Percentiles rank a stretch among this genome's conserved stretches.
These are phyloP conservation scores for Zasmidium angulare DNA, from an alignment of 2,329 filamentous ascomycete species.

Conservation along the genomic window DNA sequence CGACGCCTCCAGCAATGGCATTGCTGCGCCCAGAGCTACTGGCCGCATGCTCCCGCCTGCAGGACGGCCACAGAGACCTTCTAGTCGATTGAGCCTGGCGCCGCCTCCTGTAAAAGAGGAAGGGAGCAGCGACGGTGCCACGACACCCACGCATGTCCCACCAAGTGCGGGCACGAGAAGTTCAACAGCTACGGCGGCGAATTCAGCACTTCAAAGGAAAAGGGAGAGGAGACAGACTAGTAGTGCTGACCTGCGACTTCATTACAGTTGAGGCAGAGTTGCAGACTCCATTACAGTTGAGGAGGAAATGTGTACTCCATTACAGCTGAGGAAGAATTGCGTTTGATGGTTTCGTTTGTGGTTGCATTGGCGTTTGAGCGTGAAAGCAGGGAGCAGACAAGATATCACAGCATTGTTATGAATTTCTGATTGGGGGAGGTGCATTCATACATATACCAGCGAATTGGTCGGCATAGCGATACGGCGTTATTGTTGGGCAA, in stretches of 20 bases:
- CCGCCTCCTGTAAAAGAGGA: slow-evolving; percentile 3
- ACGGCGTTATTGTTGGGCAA: neutral
- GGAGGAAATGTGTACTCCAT: neutral
- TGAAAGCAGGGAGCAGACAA: neutral
- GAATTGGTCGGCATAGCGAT: neutral
- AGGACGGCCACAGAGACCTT: slow-evolving; percentile 15
- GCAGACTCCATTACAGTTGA: neutral
- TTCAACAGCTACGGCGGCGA: neutral
- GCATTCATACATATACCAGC: neutral
- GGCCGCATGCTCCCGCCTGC: slow-evolving; percentile 18
- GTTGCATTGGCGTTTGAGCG: neutral
- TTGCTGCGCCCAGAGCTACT: slow-evolving; percentile 14
- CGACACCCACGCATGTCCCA: slow-evolving; percentile 21
- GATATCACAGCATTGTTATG: neutral
- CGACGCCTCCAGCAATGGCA: slow-evolving; percentile 11
- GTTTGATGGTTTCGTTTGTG: neutral
- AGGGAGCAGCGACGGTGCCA: slow-evolving; percentile 7
- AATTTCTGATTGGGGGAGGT: neutral
- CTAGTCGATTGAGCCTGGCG: slow-evolving; percentile 20
- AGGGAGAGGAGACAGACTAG: slow-evolving; percentile 8
- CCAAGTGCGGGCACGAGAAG: slow-evolving; percentile 16
- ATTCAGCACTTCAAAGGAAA: neutral
- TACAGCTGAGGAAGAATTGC: neutral
- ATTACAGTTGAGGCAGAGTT: neutral
- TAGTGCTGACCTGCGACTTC: neutral